Percentiles rank a stretch among this genome's conserved stretches.
phyloP scores from a whole-genome alignment of 768 basidiomycete species.

The Pisolithus sp. region DNA sequence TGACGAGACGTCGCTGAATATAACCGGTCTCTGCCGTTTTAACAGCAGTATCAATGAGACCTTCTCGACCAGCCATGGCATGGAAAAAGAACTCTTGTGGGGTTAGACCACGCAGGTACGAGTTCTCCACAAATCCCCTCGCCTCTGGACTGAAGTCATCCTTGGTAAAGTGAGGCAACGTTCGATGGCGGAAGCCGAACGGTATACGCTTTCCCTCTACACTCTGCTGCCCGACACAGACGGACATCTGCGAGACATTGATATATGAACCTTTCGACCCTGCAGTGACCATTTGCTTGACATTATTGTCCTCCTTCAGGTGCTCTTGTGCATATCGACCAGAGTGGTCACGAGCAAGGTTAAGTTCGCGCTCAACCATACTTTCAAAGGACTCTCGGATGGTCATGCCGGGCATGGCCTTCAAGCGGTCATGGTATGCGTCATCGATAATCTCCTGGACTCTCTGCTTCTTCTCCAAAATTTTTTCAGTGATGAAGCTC shows the following conservation, averaged over 20 bases:
- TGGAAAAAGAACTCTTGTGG: slow-evolving; percentile 99
- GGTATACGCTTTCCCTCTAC: slow-evolving; percentile 98
- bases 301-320: slow-evolving; percentile 98
- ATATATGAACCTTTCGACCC: slow-evolving; percentile 99
- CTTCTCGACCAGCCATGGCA: slow-evolving; percentile 99
- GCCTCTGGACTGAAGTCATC: slow-evolving; percentile 98
- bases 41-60: slow-evolving; percentile 97
- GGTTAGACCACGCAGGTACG: slow-evolving; percentile 91
- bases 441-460: slow-evolving; percentile 77
- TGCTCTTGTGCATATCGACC: slow-evolving; percentile 97
- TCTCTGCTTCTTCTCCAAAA: slow-evolving; percentile 71
- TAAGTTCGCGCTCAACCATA: slow-evolving; percentile 83
- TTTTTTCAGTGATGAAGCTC: slow-evolving; percentile 77
- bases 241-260: slow-evolving; percentile 99
- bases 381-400: slow-evolving; percentile 98
- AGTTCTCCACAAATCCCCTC: slow-evolving; percentile 98
- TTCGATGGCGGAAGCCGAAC: slow-evolving; percentile 95
- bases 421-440: slow-evolving; percentile 81
- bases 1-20: slow-evolving; percentile 96
- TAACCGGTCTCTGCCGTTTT: slow-evolving; percentile 99
- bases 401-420: slow-evolving; percentile 95
- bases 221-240: slow-evolving; percentile 96
- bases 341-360: slow-evolving; percentile 90
- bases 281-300: slow-evolving; percentile 99
- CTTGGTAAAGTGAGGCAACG: slow-evolving; percentile 95